phyloP scores from a whole-genome alignment of 164 flowering plant species.

The Umbellularia californica region DNA sequence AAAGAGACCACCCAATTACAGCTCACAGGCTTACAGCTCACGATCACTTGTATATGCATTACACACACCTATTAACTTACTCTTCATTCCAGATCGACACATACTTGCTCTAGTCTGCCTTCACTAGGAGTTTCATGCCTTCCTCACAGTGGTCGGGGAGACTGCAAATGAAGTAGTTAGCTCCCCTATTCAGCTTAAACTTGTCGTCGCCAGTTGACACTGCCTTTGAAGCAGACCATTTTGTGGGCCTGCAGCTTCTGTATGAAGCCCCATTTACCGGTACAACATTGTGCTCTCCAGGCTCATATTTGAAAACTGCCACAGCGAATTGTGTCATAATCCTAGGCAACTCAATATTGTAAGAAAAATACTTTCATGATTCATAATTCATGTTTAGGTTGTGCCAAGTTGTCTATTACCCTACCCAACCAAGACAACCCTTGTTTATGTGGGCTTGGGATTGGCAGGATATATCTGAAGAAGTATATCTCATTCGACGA shows the following conservation, averaged over 20 bases:
- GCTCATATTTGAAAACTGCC: conserved; percentile 16
- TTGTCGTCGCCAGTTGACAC: conserved; percentile 13
- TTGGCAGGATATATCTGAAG: no score
- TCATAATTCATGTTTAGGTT: no score
- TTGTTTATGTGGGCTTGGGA: no score
- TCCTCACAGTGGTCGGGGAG: conserved; percentile 9
- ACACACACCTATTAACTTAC: background rate
- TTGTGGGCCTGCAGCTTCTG: conserved; percentile 9
- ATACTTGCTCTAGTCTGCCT: conserved; percentile 6
- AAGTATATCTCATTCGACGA: no score
- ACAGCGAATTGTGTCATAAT: background rate
- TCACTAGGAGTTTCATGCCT: conserved; percentile 15
- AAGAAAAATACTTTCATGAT: no score
- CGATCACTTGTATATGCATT: no score
- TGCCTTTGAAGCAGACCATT: background rate
- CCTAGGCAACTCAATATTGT: no score
- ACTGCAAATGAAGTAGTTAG: conserved; percentile 17
- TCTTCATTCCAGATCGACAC: background rate
- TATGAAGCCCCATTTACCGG: conserved; percentile 7
- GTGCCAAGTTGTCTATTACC: no score
- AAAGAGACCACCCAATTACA: background rate
- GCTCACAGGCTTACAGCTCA: no score
- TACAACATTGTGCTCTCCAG: conserved; percentile 10
- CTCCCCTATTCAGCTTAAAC: conserved; percentile 13
- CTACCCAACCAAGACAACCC: no score